Evolutionary conservation across 768 basidiomycete species (phyloP).

Genomic region (Pisolithus orientalis): DNA sequence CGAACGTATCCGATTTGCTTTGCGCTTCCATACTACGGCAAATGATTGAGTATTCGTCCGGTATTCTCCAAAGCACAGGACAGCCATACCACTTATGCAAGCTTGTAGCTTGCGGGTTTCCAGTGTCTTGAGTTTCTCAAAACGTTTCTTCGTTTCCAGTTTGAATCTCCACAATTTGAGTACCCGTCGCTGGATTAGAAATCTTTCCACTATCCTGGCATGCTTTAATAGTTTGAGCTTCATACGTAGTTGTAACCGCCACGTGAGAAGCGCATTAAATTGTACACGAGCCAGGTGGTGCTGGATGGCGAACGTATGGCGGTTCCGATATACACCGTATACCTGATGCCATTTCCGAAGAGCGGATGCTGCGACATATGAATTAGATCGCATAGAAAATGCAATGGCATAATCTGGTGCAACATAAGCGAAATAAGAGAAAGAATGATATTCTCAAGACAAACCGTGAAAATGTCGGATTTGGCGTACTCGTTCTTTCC

Average conservation of each 20-base stretch:
- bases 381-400: conserved; percentile 42
- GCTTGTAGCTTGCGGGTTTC: conserved; percentile 30
- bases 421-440: conserved; percentile 5
- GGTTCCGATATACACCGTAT: conserved; percentile 39
- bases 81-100: conserved; percentile 27
- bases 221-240: conserved; percentile 45
- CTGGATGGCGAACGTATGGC: conserved; percentile 41
- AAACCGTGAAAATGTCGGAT: conserved; percentile 43
- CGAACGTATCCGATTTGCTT: conserved; percentile 32
- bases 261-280: conserved; percentile 44
- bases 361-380: conserved; percentile 29
- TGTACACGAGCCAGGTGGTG: conserved; percentile 24
- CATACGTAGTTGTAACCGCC: conserved; percentile 50
- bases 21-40: conserved; percentile 42
- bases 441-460: conserved; percentile 1
- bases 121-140: conserved; percentile 39
- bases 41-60: conserved; percentile 6
- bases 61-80: conserved; percentile 16
- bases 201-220: conserved; percentile 48
- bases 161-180: conserved; percentile 46
- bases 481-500: conserved; percentile 41
- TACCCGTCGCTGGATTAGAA: conserved; percentile 40
- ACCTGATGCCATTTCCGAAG: conserved; percentile 43
- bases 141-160: conserved; percentile 37
- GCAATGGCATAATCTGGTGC: conserved; percentile 42